Percentiles rank a stretch among this genome's conserved stretches.
phyloP scores from a whole-genome alignment of 129 eudicot genomes.

The Escallonia rubra region DNA sequence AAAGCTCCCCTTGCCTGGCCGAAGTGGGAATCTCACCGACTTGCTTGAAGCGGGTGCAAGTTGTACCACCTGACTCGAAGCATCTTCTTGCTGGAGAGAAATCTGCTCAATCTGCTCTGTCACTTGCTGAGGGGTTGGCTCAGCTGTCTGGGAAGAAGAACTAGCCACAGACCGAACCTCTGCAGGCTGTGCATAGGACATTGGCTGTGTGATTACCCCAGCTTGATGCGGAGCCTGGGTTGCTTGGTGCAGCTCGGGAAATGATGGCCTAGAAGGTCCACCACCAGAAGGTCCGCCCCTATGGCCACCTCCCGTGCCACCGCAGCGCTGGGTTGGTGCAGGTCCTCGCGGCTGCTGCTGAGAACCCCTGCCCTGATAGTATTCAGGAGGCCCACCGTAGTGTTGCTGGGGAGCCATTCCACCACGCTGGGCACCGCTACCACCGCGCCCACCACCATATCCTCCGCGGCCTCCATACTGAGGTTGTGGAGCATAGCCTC shows the following conservation, averaged over 20 bases:
- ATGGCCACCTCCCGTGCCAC: constrained; percentile 40
- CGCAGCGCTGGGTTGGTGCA: constrained; percentile 58
- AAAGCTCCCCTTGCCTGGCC: constrained; percentile 82
- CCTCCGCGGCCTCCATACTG: constrained; percentile 62
- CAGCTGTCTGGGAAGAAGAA: constrained; percentile 36
- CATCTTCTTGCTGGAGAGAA: constrained; percentile 44
- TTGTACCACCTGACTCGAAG: constrained; percentile 36
- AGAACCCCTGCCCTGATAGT: constrained; percentile 45
- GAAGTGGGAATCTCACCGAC: constrained; percentile 72
- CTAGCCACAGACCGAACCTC: constrained; percentile 48
- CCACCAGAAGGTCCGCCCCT: constrained; percentile 56
- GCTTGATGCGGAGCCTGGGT: constrained; percentile 72
- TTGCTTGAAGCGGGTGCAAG: constrained; percentile 70
- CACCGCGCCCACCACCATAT: constrained; percentile 43
- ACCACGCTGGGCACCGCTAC: constrained; percentile 52
- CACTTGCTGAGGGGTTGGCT: constrained; percentile 28
- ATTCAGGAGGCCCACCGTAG: constrained; percentile 31
- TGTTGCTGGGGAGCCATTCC: constrained; percentile 48
- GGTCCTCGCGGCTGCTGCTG: constrained; percentile 63
- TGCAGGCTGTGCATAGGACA: constrained; percentile 28
- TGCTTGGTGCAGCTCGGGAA: constrained; percentile 99
- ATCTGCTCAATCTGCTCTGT: constrained; percentile 47
- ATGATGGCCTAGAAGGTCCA: constrained; percentile 70
- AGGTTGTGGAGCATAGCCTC: constrained; percentile 30
- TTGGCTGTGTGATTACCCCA: constrained; percentile 43